phyloP scores from a whole-genome alignment of 495 filamentous ascomycete genomes.

The Ramalina intermedia region DNA sequence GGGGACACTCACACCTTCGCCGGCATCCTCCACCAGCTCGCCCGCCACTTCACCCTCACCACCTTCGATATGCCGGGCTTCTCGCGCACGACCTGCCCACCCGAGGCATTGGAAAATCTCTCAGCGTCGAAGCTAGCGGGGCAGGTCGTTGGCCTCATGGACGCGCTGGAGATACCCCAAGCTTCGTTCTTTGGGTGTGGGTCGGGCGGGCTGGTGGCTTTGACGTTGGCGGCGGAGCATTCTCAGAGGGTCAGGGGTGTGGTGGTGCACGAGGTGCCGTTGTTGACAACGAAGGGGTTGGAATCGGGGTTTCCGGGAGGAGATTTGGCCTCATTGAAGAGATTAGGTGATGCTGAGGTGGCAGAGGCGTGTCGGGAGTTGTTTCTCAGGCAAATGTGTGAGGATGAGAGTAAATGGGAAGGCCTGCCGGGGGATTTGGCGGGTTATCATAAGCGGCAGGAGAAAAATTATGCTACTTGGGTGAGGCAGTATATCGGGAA shows the following conservation, averaged over 20 bases:
- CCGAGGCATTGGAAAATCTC: slow-evolving; percentile 6
- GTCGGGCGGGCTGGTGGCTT: slow-evolving; percentile 13
- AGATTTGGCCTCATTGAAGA: background rate
- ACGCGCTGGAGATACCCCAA: slow-evolving; percentile 11
- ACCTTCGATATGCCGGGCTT: slow-evolving; percentile 22
- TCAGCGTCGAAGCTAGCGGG: slow-evolving; percentile 10
- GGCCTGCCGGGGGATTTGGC: slow-evolving; percentile 2
- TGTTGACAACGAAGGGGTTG: background rate
- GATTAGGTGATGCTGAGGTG: slow-evolving; percentile 8
- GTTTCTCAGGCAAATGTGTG: slow-evolving; percentile 3
- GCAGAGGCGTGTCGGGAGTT: background rate
- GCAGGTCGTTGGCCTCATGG: slow-evolving; percentile 16
- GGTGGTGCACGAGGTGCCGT: slow-evolving; percentile 17
- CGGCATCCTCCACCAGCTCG: slow-evolving; percentile 7
- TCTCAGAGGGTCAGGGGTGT: slow-evolving; percentile 8
- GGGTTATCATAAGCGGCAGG: slow-evolving; percentile 13
- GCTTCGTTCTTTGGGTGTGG: slow-evolving; percentile 15
- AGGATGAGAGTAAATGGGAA: slow-evolving; percentile 13
- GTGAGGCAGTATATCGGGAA: slow-evolving; percentile 9
- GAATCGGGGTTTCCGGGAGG: background rate
- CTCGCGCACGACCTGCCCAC: slow-evolving; percentile 12
- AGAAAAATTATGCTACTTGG: slow-evolving; percentile 17
- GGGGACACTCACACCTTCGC: slow-evolving; percentile 16
- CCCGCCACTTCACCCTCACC: slow-evolving; percentile 14
- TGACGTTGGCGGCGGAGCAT: slow-evolving; percentile 11